These are phyloP conservation scores for Cytospora schulzeri DNA, from an alignment of 2,329 filamentous ascomycete species.

Conservation along the genomic window DNA sequence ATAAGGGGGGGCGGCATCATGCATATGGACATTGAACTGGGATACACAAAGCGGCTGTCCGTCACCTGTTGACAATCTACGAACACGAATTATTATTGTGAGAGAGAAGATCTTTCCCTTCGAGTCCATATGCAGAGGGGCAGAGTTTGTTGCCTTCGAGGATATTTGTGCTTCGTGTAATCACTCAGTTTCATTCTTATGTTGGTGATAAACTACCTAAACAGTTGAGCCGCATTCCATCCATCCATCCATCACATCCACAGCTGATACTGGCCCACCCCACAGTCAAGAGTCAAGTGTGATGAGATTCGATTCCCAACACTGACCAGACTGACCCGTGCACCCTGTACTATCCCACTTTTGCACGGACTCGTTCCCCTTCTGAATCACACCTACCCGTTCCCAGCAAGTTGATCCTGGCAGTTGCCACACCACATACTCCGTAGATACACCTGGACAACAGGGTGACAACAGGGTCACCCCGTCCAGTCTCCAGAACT, in stretches of 20 bases:
- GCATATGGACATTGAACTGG: slow-evolving; percentile 4
- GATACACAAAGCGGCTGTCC: background rate
- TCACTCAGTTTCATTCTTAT: no score
- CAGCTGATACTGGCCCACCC: background rate
- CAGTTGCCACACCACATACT: slow-evolving; percentile 11
- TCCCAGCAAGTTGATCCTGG: slow-evolving; percentile 18
- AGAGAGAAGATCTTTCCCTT: background rate
- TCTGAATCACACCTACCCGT: slow-evolving; percentile 16
- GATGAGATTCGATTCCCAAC: no score
- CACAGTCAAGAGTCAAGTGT: no score
- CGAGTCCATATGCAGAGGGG: background rate
- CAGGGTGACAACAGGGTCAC: background rate
- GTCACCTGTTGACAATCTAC: background rate
- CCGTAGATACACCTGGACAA: background rate
- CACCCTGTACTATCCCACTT: background rate
- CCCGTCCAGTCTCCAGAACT: background rate
- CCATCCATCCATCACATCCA: background rate
- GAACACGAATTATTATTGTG: background rate
- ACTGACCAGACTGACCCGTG: no score
- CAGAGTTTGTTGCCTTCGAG: no score
- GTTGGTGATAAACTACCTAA: background rate
- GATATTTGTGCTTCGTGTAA: no score
- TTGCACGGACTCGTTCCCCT: slow-evolving; percentile 13
- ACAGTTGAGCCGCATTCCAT: background rate
- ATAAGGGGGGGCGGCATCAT: slow-evolving; percentile 9